phyloP scores from a whole-genome alignment of 192 early-diverging fungal species.

The Radiomyces spectabilis region DNA sequence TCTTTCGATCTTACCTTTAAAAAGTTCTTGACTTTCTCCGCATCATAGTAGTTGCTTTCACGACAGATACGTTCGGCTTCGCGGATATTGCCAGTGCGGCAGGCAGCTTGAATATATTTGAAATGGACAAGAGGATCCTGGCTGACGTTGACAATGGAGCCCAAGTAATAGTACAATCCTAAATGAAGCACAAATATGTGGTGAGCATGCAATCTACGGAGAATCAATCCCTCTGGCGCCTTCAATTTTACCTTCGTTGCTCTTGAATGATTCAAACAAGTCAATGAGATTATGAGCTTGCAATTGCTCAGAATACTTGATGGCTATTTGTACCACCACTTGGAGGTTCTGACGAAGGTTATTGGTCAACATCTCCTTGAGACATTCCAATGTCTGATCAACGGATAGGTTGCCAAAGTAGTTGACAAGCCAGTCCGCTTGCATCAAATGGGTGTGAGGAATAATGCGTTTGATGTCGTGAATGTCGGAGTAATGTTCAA shows the following conservation, averaged over 20 bases:
- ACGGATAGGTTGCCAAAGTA: conserved; percentile 96
- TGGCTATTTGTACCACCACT: conserved; percentile 90
- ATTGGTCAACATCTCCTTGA: conserved; percentile 88
- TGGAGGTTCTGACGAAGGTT: conserved; percentile 95
- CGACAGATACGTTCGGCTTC: conserved; percentile 97
- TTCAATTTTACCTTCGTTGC: conserved; percentile 62
- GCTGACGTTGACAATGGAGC: conserved; percentile 92
- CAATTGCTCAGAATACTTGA: conserved; percentile 95
- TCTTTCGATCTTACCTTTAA: conserved; percentile 55
- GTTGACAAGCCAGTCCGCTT: conserved; percentile 85
- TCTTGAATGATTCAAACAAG: conserved; percentile 88
- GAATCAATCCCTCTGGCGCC: not conserved
- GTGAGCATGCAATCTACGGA: too few relatives aligned
- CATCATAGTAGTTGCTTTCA: conserved; percentile 94
- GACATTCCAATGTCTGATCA: conserved; percentile 91
- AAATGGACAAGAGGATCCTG: conserved; percentile 93
- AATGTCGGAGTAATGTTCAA: conserved; percentile 96
- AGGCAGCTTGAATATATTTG: conserved; percentile 98
- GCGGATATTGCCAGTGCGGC: conserved; percentile 87
- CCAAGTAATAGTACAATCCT: conserved; percentile 94
- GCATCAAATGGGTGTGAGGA: conserved; percentile 80
- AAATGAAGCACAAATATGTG: conserved; percentile 6
- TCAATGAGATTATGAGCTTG: conserved; percentile 83
- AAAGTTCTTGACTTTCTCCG: conserved; percentile 99
- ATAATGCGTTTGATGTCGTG: conserved; percentile 95